Percentiles rank a stretch among this genome's conserved stretches.
Evolutionary conservation across 805 yeast species (phyloP).

Genomic region (Yarrowia hollandica): DNA sequence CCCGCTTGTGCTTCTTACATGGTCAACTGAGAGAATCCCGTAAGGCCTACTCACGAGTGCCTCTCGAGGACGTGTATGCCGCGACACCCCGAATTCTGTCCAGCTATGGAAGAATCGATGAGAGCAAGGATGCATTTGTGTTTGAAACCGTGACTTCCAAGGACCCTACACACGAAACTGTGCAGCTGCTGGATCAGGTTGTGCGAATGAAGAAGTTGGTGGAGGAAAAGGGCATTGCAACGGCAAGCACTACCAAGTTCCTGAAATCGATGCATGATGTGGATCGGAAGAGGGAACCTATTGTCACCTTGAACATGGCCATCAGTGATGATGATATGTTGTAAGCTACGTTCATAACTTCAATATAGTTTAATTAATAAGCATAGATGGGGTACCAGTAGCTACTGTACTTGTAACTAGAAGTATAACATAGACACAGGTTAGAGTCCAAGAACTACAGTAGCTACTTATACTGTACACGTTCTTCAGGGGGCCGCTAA

Average conservation of each 20-base stretch:
- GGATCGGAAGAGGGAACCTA: not conserved
- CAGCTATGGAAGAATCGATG: conserved; percentile 15
- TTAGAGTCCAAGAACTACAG: too few species aligned
- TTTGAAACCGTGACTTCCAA: conserved; percentile 6
- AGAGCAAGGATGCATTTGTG: conserved; percentile 21
- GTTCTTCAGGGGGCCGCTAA: too few species aligned
- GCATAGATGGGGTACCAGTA: not conserved
- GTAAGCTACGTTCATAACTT: not conserved
- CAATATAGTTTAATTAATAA: conserved; percentile 3
- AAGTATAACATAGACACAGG: too few species aligned
- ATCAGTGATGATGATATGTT: conserved; percentile 23
- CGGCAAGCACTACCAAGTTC: not conserved
- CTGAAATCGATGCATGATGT: not conserved
- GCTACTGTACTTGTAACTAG: not conserved
- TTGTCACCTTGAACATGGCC: conserved; percentile 1
- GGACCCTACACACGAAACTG: conserved; percentile 5
- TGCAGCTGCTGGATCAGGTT: conserved; percentile 14
- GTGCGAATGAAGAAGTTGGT: conserved; percentile 2
- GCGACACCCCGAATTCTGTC: not conserved
- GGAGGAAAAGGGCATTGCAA: conserved; percentile 6
- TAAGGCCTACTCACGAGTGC: conserved; percentile 17
- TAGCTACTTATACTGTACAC: too few species aligned
- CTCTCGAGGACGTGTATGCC: conserved; percentile 23
- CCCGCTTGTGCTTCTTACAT: conserved; percentile 11
- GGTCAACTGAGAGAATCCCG: conserved; percentile 18